Conservation (phyloP, 495 filamentous ascomycete genomes). For the Saxispiralis lemnorum region DNA sequence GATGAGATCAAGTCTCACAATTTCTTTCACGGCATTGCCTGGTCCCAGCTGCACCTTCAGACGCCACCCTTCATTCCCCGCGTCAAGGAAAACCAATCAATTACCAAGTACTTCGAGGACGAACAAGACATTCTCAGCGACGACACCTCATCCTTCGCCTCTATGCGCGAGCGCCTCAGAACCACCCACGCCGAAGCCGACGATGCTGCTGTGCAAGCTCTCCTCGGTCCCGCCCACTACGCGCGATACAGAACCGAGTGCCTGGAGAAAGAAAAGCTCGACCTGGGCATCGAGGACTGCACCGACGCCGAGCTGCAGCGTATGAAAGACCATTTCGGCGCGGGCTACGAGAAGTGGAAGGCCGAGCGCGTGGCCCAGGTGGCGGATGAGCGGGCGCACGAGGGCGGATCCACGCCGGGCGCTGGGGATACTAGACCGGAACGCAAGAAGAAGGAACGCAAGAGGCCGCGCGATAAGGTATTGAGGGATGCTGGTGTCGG, state of each 20-base stretch:
- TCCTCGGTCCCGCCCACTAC: slow-evolving; percentile 8
- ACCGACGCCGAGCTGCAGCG: slow-evolving; percentile 9
- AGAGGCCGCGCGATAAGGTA: slow-evolving; percentile 60
- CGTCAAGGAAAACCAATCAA: slow-evolving; percentile 45
- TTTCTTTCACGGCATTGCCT: slow-evolving; percentile 27
- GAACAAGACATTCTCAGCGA: slow-evolving; percentile 45
- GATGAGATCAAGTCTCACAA: slow-evolving; percentile 29
- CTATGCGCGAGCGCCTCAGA: slow-evolving; percentile 12
- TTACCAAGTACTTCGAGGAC: slow-evolving; percentile 82
- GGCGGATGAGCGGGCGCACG: slow-evolving; percentile 7
- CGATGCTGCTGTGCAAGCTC: background rate
- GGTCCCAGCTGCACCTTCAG: slow-evolving; percentile 34
- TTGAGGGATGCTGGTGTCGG: slow-evolving; percentile 51
- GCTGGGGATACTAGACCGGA: background rate
- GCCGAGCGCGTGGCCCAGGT: slow-evolving; percentile 9
- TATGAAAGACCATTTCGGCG: slow-evolving; percentile 15
- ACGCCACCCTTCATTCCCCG: slow-evolving; percentile 61
- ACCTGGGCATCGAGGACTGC: slow-evolving; percentile 13
- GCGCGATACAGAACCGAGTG: slow-evolving; percentile 4
- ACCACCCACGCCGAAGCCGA: slow-evolving; percentile 3
- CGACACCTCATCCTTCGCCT: slow-evolving; percentile 21
- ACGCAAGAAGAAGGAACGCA: slow-evolving; percentile 35
- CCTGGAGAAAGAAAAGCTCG: slow-evolving; percentile 4
- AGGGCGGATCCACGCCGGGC: background rate
- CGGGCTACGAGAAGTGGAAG: slow-evolving; percentile 11